A percentile compares a stretch with the other conserved stretches of the same genome.
Evolutionary conservation across 1,139 yeast genomes (phyloP).

Genomic region (Pichia sp.): DNA sequence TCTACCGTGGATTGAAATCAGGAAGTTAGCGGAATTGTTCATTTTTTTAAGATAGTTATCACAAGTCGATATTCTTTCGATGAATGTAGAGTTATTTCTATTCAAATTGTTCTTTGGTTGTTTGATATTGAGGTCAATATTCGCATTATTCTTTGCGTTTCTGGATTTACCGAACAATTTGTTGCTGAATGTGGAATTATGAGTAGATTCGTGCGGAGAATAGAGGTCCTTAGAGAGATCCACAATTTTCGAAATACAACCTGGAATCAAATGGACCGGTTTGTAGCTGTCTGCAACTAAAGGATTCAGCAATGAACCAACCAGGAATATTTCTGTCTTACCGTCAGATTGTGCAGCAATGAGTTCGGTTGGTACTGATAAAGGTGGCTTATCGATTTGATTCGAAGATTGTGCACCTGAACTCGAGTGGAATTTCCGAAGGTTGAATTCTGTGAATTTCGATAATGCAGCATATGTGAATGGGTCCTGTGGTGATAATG

Average conservation of each 20-base stretch:
- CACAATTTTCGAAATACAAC: slow-evolving; percentile 38
- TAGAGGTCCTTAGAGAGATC: neutral
- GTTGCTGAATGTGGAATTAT: slow-evolving; percentile 8
- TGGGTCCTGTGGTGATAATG: slow-evolving; percentile 34
- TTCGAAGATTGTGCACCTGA: slow-evolving; percentile 32
- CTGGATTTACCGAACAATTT: slow-evolving; percentile 16
- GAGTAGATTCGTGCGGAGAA: neutral
- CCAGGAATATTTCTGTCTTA: slow-evolving; percentile 41
- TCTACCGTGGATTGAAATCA: slow-evolving; percentile 34
- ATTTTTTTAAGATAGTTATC: slow-evolving; percentile 30
- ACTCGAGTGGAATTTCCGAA: slow-evolving; percentile 34
- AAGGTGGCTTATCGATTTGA: slow-evolving; percentile 28
- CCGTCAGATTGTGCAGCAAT: slow-evolving; percentile 42
- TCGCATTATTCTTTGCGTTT: neutral
- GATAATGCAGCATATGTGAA: slow-evolving; percentile 36
- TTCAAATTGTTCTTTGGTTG: slow-evolving; percentile 29
- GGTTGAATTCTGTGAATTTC: slow-evolving; percentile 34
- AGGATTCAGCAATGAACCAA: slow-evolving; percentile 57
- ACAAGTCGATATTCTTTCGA: slow-evolving; percentile 28
- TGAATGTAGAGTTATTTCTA: slow-evolving; percentile 31
- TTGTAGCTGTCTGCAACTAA: slow-evolving; percentile 52
- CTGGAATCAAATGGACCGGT: slow-evolving; percentile 53
- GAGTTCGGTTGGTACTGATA: slow-evolving; percentile 32
- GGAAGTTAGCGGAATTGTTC: slow-evolving; percentile 21
- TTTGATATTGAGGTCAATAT: slow-evolving; percentile 10